Evolutionary conservation across 257 asterid species (phyloP), one percentile per base, ranked within the genome.

Genomic region (Echites panduratus): DNA sequence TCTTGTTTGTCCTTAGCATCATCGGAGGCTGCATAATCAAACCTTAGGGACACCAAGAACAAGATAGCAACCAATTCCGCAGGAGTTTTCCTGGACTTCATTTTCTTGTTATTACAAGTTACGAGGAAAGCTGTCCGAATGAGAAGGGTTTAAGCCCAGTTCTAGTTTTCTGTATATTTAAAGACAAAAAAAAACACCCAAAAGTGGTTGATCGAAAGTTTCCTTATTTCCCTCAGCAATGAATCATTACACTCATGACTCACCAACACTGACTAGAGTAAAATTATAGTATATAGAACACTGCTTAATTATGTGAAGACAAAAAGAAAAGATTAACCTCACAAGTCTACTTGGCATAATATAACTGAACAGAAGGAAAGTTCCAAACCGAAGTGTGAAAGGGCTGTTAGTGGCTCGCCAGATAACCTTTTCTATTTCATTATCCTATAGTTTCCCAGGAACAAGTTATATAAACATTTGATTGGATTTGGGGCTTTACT

Each of bases 1-100:
- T 88, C 96, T 70, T 91, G 83, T 48, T 71, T 88, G 68, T 91
- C 97, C 78, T 91, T 84, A 0, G 88, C 78, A 17, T 68, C 38
- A 66, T 87, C 92, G 22, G 82, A 71, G 22, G 26, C 57, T 75
- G 78, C 59, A 10, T 27, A 22, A 1, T n/a, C 70, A 29, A 82
- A 38, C 43, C 80, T 16, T 24, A 87, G n/a, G 45, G 85, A 45
- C 4, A 78, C 6, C 35, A 77, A 14, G 20, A 79, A 35, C 16
- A 83, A 4, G n/a, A 66, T 52, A 73, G 75, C 6, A 22, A 81
- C 59, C 2, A 44, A n/a, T 27, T 58, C 77, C 32, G 13, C 35
- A 40, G 17, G 48, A 50, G 24, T 74, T 44, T 47, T 76, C 66
- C 1, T 62, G 19, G 57, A 62, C 72, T 44, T 20, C 80, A 47